Conservation (phyloP, 345 rosid genomes). For the Viola odorata region DNA sequence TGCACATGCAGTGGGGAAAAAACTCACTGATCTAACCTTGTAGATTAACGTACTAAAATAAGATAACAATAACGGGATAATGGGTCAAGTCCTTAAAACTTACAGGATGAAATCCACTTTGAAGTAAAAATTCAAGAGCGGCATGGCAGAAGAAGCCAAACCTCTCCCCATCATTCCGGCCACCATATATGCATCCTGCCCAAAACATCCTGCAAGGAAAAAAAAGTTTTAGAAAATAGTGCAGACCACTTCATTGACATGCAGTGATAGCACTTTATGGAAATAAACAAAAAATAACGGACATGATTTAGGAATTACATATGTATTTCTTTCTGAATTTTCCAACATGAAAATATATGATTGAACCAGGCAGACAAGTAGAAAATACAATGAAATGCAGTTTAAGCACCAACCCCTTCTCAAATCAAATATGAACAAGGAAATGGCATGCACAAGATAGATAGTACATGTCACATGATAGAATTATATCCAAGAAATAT, state of each 20-base stretch:
- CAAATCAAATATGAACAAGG: too few relatives aligned
- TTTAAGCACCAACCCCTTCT: too few relatives aligned
- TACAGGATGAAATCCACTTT: slow-evolving; percentile 87
- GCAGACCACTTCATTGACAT: neutral
- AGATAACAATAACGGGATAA: neutral
- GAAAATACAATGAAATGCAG: neutral
- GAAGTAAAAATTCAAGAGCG: slow-evolving; percentile 84
- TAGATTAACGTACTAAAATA: neutral
- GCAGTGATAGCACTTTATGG: slow-evolving; percentile 1
- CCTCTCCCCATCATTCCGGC: slow-evolving; percentile 73
- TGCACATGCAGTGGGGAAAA: too few relatives aligned
- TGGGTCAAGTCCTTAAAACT: slow-evolving; percentile 17
- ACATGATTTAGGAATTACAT: neutral
- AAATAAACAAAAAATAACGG: neutral
- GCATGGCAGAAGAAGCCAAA: slow-evolving; percentile 93
- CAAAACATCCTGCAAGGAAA: slow-evolving; percentile 47
- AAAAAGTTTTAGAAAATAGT: slow-evolving; percentile 9
- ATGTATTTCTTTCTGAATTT: neutral
- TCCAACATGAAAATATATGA: neutral
- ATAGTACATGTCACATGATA: neutral
- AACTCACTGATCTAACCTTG: too few relatives aligned
- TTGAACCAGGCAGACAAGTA: neutral
- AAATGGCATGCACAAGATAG: too few relatives aligned
- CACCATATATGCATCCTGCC: slow-evolving; percentile 74
- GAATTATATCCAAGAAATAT: neutral